These are phyloP conservation scores for Posidonia australis DNA, from an alignment of 106 monocot genomes.

Conservation along the genomic window DNA sequence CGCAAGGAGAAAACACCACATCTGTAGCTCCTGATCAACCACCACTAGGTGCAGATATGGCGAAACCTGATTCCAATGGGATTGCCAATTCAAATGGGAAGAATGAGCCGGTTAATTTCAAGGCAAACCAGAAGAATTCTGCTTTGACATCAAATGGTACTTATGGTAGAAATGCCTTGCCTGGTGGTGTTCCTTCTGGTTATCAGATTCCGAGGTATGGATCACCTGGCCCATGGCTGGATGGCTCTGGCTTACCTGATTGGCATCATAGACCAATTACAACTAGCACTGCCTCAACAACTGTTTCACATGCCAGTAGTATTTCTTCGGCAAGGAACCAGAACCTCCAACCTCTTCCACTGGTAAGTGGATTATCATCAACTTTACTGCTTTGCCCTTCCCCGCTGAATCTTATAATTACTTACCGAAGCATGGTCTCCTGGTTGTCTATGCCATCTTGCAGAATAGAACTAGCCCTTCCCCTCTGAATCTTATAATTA, in stretches of 20 bases:
- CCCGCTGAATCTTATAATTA: background rate
- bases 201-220: conserved; percentile 35
- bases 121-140: conserved; percentile 28
- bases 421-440: too few species aligned
- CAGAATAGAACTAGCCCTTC: too few species aligned
- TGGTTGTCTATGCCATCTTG: too few species aligned
- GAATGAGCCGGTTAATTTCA: conserved; percentile 10
- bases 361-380: conserved; percentile 19
- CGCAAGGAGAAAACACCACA: conserved; percentile 18
- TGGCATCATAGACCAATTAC: conserved; percentile 24
- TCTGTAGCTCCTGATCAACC: conserved; percentile 30
- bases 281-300: conserved; percentile 13
- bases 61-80: conserved; percentile 32
- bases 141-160: conserved; percentile 16
- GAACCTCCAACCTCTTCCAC: conserved; percentile 12
- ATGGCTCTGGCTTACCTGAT: conserved; percentile 26
- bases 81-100: conserved; percentile 22
- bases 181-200: conserved; percentile 31
- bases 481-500: background rate
- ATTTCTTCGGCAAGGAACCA: conserved; percentile 25
- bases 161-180: conserved; percentile 20
- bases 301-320: conserved; percentile 18
- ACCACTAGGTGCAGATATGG: conserved; percentile 21
- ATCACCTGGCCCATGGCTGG: conserved; percentile 46
- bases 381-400: background rate